Conservation (phyloP, 352 stramenopile genomes). For the Phytopythium litorale region DNA sequence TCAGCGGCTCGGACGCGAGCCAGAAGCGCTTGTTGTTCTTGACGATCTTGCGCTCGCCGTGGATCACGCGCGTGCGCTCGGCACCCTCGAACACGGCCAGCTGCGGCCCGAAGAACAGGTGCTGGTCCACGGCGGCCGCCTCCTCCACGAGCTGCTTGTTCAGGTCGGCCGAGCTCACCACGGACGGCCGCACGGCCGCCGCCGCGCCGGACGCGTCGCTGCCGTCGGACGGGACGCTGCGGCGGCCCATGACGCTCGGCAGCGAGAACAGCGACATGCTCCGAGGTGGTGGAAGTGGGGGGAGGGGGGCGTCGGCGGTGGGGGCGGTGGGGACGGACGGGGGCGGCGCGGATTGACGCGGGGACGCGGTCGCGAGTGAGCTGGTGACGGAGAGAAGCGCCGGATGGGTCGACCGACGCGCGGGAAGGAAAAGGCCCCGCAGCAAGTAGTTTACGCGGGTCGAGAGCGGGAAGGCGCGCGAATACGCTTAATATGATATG, state of each 20-base stretch:
- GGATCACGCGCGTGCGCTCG: slow-evolving; percentile 79
- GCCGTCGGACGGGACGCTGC: slow-evolving; percentile 46
- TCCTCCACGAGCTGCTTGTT: slow-evolving; percentile 74
- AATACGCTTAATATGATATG: no score
- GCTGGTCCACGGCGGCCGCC: slow-evolving; percentile 54
- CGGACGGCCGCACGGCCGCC: slow-evolving; percentile 47
- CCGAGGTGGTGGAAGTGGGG: not conserved
- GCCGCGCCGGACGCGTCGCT: slow-evolving; percentile 24
- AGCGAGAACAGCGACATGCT: slow-evolving; percentile 82
- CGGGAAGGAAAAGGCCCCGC: no score
- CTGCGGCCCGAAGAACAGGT: slow-evolving; percentile 81
- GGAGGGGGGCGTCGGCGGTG: no score
- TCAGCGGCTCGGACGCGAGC: slow-evolving; percentile 83
- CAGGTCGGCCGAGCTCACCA: slow-evolving; percentile 59
- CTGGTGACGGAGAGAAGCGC: no score
- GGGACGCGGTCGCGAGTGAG: no score
- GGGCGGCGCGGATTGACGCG: no score
- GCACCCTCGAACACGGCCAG: slow-evolving; percentile 59
- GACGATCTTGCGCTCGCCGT: slow-evolving; percentile 83
- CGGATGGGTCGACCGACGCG: no score
- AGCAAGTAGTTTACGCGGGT: no score
- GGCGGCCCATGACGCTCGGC: slow-evolving; percentile 56
- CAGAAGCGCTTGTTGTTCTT: slow-evolving; percentile 81
- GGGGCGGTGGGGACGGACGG: no score
- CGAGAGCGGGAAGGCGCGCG: no score